Percentiles rank a stretch among this genome's conserved stretches.
phyloP scores from a whole-genome alignment of 345 rosid genomes.

The Dipteronia dyeriana region DNA sequence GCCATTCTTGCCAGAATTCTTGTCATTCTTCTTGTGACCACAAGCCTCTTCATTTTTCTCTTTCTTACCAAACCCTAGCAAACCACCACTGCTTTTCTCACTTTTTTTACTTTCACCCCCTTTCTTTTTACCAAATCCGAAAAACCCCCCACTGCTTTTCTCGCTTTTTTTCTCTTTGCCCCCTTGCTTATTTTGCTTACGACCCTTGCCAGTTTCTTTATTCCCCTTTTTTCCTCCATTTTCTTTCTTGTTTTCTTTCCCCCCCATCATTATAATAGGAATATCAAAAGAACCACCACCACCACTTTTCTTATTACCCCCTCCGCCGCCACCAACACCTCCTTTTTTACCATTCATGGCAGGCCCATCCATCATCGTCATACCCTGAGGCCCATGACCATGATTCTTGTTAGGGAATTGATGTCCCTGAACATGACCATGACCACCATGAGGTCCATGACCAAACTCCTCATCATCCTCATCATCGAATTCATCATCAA shows the following conservation, averaged over 20 bases:
- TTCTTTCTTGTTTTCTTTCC: constrained; percentile 27
- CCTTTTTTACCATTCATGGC: constrained; percentile 27
- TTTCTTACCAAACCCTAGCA: constrained; percentile 48
- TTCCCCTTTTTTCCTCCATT: constrained; percentile 40
- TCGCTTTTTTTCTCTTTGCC: constrained; percentile 41
- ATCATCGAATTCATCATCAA: constrained; percentile 34
- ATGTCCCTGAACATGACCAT: constrained; percentile 29
- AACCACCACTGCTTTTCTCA: constrained; percentile 39
- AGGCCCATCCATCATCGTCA: constrained; percentile 52
- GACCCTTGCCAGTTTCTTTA: constrained; percentile 12
- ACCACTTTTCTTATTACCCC: constrained; percentile 41
- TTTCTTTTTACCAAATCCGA: constrained; percentile 47
- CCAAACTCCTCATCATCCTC: constrained; percentile 48
- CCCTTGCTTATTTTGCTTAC: constrained; percentile 17
- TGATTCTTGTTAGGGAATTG: constrained; percentile 45
- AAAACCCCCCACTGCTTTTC: constrained; percentile 40
- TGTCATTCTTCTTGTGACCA: neutral
- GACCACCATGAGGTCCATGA: constrained; percentile 39
- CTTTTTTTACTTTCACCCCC: constrained; percentile 40
- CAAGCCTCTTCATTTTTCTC: constrained; percentile 27
- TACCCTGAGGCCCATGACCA: constrained; percentile 40
- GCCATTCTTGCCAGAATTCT: neutral
- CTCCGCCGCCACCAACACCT: constrained; percentile 25
- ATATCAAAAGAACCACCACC: constrained; percentile 50
- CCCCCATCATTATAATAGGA: constrained; percentile 55